Conservation (phyloP, 805 yeast genomes). For the Cyberlindnera nakhonratchasimensis region DNA sequence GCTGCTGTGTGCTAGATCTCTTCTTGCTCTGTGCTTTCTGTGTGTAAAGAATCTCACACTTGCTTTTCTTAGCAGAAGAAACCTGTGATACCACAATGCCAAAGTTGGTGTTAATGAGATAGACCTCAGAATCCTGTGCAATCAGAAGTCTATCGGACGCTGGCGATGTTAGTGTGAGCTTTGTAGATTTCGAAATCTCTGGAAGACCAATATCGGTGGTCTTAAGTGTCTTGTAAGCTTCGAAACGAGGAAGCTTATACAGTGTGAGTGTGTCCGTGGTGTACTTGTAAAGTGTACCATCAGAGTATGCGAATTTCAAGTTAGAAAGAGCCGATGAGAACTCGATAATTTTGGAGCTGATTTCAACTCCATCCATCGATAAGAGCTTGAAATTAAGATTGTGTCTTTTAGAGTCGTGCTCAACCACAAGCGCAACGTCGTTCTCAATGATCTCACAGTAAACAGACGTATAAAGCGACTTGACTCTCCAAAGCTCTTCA, state of each 20-base stretch:
- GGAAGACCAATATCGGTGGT: conserved; percentile 7
- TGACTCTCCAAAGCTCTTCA: conserved; percentile 15
- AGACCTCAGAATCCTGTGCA: conserved; percentile 27
- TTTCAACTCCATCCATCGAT: conserved; percentile 20
- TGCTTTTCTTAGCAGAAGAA: conserved; percentile 17
- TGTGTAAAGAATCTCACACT: conserved; percentile 15
- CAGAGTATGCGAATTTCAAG: conserved; percentile 17
- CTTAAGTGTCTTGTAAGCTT: conserved; percentile 13
- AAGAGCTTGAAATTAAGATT: conserved; percentile 24
- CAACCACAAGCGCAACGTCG: conserved; percentile 18
- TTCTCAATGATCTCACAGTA: conserved; percentile 20
- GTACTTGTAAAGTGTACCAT: conserved; percentile 24
- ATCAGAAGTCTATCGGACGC: conserved; percentile 27
- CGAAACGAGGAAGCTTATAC: conserved; percentile 26
- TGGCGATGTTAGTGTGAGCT: conserved; percentile 24
- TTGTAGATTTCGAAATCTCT: background rate
- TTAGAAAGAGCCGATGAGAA: conserved; percentile 5
- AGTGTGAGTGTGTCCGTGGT: conserved; percentile 14
- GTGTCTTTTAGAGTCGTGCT: conserved; percentile 13
- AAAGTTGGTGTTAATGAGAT: conserved; percentile 36
- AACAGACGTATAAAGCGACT: conserved; percentile 15
- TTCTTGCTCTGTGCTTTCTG: conserved; percentile 10
- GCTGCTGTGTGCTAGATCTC: conserved; percentile 9
- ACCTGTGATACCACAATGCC: conserved; percentile 24
- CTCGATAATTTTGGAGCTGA: conserved; percentile 27